Base-by-base conservation (phyloP, 805 yeast species). In the Candida krabiensis region DNA sequence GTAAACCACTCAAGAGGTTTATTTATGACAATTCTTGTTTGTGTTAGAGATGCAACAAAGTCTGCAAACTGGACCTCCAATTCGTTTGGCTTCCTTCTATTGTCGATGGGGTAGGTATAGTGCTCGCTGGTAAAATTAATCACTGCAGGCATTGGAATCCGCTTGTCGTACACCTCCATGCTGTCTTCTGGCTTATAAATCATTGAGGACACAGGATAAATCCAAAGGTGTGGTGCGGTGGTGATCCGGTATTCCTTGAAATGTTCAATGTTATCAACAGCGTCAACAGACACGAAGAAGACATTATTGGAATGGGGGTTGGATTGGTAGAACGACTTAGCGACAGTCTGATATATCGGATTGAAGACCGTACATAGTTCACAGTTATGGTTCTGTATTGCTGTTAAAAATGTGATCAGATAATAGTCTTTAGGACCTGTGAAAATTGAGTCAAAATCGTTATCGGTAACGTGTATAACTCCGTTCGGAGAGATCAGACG, bases 221-320 rank as follows among this genome's bases (percentile, higher is more conserved):
- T 63, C 79, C 88, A 77, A n/a, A 82, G 47, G 42, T 77, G 80
- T 1, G 95, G 93, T 3, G 82, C 77, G 2, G 76, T 63, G 3
- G 60, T 60, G 39, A 84, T 52, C 3, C 63, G 56, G 36, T 80
- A 49, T 8, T 61, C 57, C 18, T 61, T 54, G 42, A 76, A 73
- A 17, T 73, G 50, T 3, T 56, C 51, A 9, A 61, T 42, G 47
- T 80, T 80, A 2, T 63, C 55, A 2, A 53, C 46, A 35, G 78
- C 71, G 42, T 83, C 90, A 9, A 76, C 72, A 28, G 66, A 61
- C 25, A 69, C 64, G 53, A 81, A 72, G 52, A 69, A 67, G 11
- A 77, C 59, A 22, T 64, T 56, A 43, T 66, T 50, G 17, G 68
- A 54, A 4, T 58, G 56, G 1, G 73, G 67, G 43, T 74, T 66